A percentile compares a stretch with the other conserved stretches of the same genome.
Conservation (phyloP, 108 stramenopile genomes). For the Asterionellopsis glacialis region DNA sequence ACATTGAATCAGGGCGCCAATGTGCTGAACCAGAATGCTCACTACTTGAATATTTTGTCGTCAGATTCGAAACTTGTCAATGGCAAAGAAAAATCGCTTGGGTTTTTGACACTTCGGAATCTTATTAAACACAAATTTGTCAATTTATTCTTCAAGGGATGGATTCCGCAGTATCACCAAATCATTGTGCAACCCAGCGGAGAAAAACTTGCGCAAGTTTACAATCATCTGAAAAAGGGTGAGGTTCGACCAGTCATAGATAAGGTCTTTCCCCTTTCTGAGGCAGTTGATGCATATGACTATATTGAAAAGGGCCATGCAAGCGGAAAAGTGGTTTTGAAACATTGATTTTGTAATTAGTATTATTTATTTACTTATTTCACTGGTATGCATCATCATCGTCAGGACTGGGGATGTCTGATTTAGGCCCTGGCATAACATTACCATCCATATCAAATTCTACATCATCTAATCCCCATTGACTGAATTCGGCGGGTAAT, state of each 20-base stretch:
- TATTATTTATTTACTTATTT: too few relatives aligned
- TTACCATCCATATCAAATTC: constrained; percentile 84
- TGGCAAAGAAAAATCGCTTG: constrained; percentile 22
- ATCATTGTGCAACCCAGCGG: constrained; percentile 21
- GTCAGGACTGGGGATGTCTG: constrained; percentile 23
- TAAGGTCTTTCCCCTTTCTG: constrained; percentile 12
- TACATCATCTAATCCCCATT: constrained; percentile 79
- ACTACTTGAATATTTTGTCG: constrained; percentile 26
- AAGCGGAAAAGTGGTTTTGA: constrained; percentile 31
- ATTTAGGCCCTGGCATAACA: constrained; percentile 58
- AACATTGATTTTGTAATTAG: too few relatives aligned
- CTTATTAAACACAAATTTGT: constrained; percentile 7
- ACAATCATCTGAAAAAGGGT: constrained; percentile 18
- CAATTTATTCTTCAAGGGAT: constrained; percentile 9
- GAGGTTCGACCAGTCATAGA: constrained; percentile 23
- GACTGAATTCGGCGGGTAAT: constrained; percentile 79
- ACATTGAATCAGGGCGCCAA: constrained; percentile 5
- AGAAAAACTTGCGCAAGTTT: constrained; percentile 10
- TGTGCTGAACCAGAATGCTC: constrained; percentile 17
- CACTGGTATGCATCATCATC: constrained; percentile 17
- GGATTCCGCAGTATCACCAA: constrained; percentile 15
- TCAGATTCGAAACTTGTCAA: constrained; percentile 21
- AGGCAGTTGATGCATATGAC: constrained; percentile 9
- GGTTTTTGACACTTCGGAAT: constrained; percentile 6
- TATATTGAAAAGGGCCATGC: constrained; percentile 25